Evolutionary conservation across 2,329 filamentous ascomycete species (phyloP), one percentile per base, ranked within the genome.

Genomic region (Aspergillus fumigatiaffinis): DNA sequence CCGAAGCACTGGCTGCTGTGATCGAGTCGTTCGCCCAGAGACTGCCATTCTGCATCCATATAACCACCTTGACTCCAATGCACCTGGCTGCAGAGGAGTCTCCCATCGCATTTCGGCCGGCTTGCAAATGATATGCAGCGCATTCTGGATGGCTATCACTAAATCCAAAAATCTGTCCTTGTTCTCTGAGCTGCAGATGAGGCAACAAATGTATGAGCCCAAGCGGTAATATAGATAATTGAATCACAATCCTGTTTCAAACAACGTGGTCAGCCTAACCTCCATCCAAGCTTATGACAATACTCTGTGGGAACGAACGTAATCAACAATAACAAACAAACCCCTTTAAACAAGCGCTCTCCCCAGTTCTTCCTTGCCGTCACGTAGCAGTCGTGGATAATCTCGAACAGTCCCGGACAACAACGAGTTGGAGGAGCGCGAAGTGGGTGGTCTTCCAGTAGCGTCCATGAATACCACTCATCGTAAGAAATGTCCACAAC

Each of bases 391-490:
- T 62, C 57, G 4, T 56, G 41, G 5, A 71, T 23, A 21, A 65
- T 63, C 3, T 54, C 20, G 1, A 55, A 55, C 47, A 72, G 21
- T 2, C 66, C 68, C 1, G 71, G 71, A 51, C 67, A 64, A 56
- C 69, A 73, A 21, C 66, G 61, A 3, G 64, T 66, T 25, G 71
- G 71, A 61, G 70, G 60, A 1, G 68, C 68, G 20, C 71, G 71
- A 8, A 73, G 66, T 7, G 71, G 71, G 54, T 74, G 71, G 26
- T 73, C 71, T 17, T 73, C 69, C 1, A 72, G 56, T 20, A 74
- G 51, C 59, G 58, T 46, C 56, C 55, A 61, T 23, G 62, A 56
- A 41, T 59, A 57, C 14, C 50, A 58, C 46, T 61, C 59, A 35
- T 60, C 60, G 21, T 65, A 23, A 14, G 9, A 4, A 23, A 46